These are phyloP conservation scores for Rosa hybrid DNA, from an alignment of 331 rosid genomes.

Conservation along the genomic window DNA sequence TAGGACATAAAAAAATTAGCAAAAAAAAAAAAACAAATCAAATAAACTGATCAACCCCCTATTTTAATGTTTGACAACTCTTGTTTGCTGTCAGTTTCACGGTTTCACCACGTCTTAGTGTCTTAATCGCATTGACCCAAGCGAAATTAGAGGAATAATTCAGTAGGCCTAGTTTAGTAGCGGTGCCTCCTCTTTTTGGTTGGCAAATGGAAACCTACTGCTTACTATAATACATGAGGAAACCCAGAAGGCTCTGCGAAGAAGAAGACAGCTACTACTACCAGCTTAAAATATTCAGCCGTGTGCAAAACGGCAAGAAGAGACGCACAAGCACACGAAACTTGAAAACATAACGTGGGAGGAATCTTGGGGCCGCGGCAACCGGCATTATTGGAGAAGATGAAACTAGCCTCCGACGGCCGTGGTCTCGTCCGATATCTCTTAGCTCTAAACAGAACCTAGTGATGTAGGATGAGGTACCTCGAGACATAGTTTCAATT, in stretches of 20 bases:
- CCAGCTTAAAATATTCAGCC: background rate
- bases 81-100: background rate
- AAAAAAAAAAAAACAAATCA: background rate
- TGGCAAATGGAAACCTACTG: slow-evolving; percentile 8
- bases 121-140: background rate
- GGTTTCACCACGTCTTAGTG: background rate
- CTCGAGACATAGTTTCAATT: too few relatives aligned
- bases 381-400: too few relatives aligned
- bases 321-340: background rate
- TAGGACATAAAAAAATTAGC: background rate
- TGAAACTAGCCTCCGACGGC: too few relatives aligned
- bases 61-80: background rate
- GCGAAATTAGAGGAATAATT: background rate
- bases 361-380: background rate
- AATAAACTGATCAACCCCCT: background rate
- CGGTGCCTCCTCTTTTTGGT: background rate
- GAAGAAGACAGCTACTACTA: background rate
- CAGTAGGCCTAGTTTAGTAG: background rate
- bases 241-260: background rate
- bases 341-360: background rate
- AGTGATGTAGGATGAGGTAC: too few relatives aligned
- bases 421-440: too few relatives aligned
- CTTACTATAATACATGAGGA: background rate
- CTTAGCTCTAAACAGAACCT: too few relatives aligned
- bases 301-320: background rate